Conservation (phyloP, 257 asterid genomes). For the Mentha longifolia region DNA sequence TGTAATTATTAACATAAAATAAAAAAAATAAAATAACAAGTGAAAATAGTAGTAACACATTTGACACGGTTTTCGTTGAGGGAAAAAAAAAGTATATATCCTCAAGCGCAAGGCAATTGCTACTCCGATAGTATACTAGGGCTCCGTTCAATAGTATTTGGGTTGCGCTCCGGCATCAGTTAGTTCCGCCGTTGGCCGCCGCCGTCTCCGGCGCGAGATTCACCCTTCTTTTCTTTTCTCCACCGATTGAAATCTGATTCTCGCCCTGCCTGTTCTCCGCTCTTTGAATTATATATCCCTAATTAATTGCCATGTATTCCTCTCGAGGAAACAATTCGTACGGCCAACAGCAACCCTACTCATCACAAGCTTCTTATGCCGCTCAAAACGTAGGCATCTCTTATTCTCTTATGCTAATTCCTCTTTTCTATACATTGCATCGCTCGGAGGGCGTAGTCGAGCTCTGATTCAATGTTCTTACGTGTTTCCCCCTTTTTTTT, state of each 20-base stretch:
- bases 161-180: not conserved
- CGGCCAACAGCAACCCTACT: slow-evolving; percentile 61
- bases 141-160: too few species aligned
- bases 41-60: too few species aligned
- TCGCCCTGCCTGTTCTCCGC: slow-evolving; percentile 17
- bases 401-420: not conserved
- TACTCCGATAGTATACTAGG: too few species aligned
- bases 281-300: slow-evolving; percentile 6
- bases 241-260: not conserved
- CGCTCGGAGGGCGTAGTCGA: not conserved
- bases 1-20: too few species aligned
- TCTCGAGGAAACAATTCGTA: slow-evolving; percentile 62
- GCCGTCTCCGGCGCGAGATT: slow-evolving; percentile 6
- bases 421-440: not conserved
- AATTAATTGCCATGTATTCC: slow-evolving; percentile 46
- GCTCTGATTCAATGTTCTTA: not conserved
- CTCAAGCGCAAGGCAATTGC: too few species aligned
- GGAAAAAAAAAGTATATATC: too few species aligned
- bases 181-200: slow-evolving; percentile 26
- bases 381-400: slow-evolving; percentile 49
- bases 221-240: not conserved
- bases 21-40: too few species aligned
- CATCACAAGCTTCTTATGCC: slow-evolving; percentile 55
- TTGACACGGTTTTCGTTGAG: too few species aligned
- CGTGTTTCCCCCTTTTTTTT: not conserved